Percentiles rank a stretch among this genome's conserved stretches.
phyloP scores from a whole-genome alignment of 208 protist genomes.

The Wallacemonas rigidus region DNA sequence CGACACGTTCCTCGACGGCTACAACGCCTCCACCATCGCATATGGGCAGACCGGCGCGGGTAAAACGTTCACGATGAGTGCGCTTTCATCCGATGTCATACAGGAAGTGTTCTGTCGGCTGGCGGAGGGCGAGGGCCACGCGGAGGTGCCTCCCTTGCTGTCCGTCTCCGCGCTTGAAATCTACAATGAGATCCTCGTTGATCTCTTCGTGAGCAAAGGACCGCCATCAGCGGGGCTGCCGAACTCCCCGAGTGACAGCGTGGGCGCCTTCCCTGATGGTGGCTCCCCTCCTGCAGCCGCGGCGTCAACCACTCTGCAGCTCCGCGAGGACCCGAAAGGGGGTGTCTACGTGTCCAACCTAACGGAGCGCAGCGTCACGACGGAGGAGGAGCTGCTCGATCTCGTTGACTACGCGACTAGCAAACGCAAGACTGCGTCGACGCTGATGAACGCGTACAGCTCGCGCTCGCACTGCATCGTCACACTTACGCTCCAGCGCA shows the following conservation, averaged over 20 bases:
- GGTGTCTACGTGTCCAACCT: conserved; percentile 87
- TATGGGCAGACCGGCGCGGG: conserved; percentile 96
- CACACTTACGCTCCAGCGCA: conserved; percentile 77
- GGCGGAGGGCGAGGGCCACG: conserved; percentile 32
- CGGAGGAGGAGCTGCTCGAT: conserved; percentile 65
- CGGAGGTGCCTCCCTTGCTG: conserved; percentile 15
- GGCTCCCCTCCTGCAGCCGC: not conserved
- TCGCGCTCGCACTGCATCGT: conserved; percentile 94
- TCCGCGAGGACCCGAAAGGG: conserved; percentile 84
- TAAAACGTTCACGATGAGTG: conserved; percentile 95
- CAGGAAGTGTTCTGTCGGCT: conserved; percentile 82
- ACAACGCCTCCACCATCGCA: conserved; percentile 92
- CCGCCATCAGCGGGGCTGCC: conserved; percentile 4
- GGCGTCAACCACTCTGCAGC: conserved; percentile 33
- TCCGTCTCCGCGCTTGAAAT: conserved; percentile 90
- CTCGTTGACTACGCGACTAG: conserved; percentile 83
- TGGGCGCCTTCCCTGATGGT: not conserved
- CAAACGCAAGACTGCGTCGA: conserved; percentile 91
- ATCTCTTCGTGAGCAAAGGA: conserved; percentile 62
- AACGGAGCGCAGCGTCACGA: conserved; percentile 59
- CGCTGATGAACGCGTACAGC: conserved; percentile 91
- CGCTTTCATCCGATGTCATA: conserved; percentile 72
- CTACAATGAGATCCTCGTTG: conserved; percentile 93
- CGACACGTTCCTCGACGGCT: conserved; percentile 81
- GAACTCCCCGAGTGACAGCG: conserved; percentile 2